Conservation (phyloP, 306 rosid species). For the Vicia faba region DNA sequence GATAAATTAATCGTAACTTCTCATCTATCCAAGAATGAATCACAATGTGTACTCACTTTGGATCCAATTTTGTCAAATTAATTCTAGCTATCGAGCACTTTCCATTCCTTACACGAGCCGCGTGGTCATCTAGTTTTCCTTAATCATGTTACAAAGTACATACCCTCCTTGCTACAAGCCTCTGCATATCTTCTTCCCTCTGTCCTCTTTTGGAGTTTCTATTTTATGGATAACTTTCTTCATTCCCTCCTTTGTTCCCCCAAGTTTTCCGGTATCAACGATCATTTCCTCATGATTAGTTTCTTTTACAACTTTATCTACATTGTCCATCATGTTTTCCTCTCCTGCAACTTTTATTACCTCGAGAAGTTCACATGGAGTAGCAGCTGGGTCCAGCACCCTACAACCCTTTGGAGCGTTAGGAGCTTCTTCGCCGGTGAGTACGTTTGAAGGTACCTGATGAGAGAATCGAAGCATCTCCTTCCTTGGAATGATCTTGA, state of each 20-base stretch:
- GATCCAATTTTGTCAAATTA: conserved; percentile 40
- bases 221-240: conserved; percentile 4
- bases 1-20: conserved; percentile 4
- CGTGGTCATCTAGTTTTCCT: conserved; percentile 26
- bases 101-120: conserved; percentile 17
- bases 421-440: conserved; percentile 71
- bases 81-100: conserved; percentile 27
- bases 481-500: conserved; percentile 59
- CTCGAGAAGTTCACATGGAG: conserved; percentile 73
- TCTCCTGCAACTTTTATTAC: conserved; percentile 52
- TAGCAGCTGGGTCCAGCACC: conserved; percentile 94
- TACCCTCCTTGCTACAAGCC: conserved; percentile 20
- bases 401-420: conserved; percentile 88
- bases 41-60: conserved; percentile 26
- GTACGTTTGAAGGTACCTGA: conserved; percentile 69
- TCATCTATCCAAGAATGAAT: conserved; percentile 10
- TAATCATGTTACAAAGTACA: background rate
- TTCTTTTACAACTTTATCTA: conserved; percentile 28
- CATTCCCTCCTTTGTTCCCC: conserved; percentile 25
- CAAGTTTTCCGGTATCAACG: conserved; percentile 9
- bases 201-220: conserved; percentile 38
- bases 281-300: conserved; percentile 21
- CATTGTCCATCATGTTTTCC: conserved; percentile 46
- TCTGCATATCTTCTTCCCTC: conserved; percentile 30
- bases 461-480: conserved; percentile 90